Conservation (phyloP, 352 stramenopile species). For the Lagenidium giganteum region DNA sequence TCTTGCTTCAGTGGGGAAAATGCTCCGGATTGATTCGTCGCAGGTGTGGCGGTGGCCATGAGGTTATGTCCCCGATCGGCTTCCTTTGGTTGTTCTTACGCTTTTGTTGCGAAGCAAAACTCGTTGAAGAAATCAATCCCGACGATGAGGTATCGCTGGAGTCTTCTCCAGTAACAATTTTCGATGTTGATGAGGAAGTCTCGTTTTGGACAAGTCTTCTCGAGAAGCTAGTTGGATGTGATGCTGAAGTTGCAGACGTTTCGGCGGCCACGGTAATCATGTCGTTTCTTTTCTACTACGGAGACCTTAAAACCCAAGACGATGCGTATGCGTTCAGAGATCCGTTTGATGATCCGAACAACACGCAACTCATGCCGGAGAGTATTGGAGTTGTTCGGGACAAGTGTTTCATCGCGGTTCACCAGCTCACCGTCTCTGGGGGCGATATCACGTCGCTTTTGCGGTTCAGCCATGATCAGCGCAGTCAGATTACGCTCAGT, state of each 20-base stretch:
- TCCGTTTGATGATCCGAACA: slow-evolving; percentile 51
- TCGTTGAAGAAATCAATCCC: slow-evolving; percentile 34
- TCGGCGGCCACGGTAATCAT: slow-evolving; percentile 48
- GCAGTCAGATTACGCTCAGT: slow-evolving; percentile 63
- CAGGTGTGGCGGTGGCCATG: slow-evolving; percentile 33
- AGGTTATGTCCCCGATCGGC: slow-evolving; percentile 55
- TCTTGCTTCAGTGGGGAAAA: slow-evolving; percentile 74
- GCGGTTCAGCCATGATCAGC: slow-evolving; percentile 39
- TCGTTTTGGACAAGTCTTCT: slow-evolving; percentile 61
- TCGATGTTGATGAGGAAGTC: slow-evolving; percentile 45
- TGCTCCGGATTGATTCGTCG: slow-evolving; percentile 59
- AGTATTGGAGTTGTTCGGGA: slow-evolving; percentile 44
- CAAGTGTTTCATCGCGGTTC: slow-evolving; percentile 56
- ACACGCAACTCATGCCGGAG: slow-evolving; percentile 46
- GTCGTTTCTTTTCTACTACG: slow-evolving; percentile 50
- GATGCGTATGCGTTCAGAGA: slow-evolving; percentile 52
- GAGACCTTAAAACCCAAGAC: slow-evolving; percentile 37
- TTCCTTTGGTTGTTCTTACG: slow-evolving; percentile 74
- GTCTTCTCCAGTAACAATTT: not conserved
- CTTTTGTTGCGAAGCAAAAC: slow-evolving; percentile 51
- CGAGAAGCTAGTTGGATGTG: slow-evolving; percentile 25
- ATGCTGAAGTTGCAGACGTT: slow-evolving; percentile 14
- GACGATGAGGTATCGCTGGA: slow-evolving; percentile 18
- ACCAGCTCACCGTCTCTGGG: slow-evolving; percentile 54
- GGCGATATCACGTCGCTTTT: slow-evolving; percentile 59